These are phyloP conservation scores for Fusarium miscanthi DNA, from an alignment of 2,329 filamentous ascomycete genomes.

Conservation along the genomic window DNA sequence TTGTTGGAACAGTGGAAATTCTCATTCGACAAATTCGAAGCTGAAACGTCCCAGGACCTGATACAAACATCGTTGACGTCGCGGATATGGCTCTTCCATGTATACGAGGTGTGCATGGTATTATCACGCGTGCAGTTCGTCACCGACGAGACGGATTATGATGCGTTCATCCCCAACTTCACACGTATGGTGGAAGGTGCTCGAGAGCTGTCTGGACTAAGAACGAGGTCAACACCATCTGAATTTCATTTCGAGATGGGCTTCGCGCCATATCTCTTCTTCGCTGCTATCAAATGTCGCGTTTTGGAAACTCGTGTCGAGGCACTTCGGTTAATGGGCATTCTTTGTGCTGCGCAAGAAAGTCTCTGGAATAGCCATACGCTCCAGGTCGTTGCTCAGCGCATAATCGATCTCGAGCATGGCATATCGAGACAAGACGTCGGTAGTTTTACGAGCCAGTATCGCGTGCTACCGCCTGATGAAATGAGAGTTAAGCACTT, in stretches of 20 bases:
- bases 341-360: conserved; percentile 21
- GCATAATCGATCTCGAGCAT: conserved; percentile 20
- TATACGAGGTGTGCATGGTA: conserved; percentile 9
- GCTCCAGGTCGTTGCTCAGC: conserved; percentile 15
- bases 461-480: not conserved
- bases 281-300: conserved; percentile 18
- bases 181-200: conserved; percentile 9
- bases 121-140: not conserved
- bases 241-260: conserved; percentile 23
- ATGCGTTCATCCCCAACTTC: conserved; percentile 9
- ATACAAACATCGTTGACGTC: not conserved
- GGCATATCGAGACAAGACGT: not conserved
- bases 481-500: conserved; percentile 17
- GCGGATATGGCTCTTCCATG: conserved; percentile 20
- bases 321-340: not conserved
- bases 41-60: not conserved
- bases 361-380: conserved; percentile 22
- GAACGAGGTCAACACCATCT: not conserved
- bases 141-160: conserved; percentile 8
- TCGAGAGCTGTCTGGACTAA: not conserved
- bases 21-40: conserved; percentile 14
- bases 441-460: not conserved
- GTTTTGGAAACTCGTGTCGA: conserved; percentile 12
- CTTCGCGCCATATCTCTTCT: conserved; percentile 11
- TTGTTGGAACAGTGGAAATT: conserved; percentile 3